Percentiles rank a stretch among this genome's conserved stretches.
Evolutionary conservation across 148 eudicot species (phyloP).

Genomic region (Beta vulgaris): DNA sequence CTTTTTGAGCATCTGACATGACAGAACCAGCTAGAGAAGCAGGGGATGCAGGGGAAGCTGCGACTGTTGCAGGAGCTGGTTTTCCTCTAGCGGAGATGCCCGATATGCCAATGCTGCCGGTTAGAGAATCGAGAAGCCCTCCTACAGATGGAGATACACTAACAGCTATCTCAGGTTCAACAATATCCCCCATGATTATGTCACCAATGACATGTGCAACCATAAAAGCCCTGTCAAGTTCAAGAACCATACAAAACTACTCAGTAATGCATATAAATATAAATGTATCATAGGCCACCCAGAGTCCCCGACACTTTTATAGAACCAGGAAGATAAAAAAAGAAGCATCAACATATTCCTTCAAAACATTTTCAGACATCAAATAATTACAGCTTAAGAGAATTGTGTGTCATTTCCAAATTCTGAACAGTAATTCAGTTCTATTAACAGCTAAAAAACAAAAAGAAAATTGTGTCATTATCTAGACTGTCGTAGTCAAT

Average conservation of each 20-base stretch:
- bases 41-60: conserved; percentile 53
- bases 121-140: conserved; percentile 88
- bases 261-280: conserved; percentile 7
- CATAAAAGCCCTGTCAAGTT: conserved; percentile 66
- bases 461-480: neutral
- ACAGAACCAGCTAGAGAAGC: conserved; percentile 48
- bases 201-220: conserved; percentile 84
- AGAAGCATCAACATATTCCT: neutral
- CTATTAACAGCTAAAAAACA: neutral
- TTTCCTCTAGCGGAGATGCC: conserved; percentile 84
- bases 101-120: conserved; percentile 93
- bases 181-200: conserved; percentile 62
- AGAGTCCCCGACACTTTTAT: neutral
- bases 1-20: conserved; percentile 69
- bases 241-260: neutral
- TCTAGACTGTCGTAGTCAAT: neutral
- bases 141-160: conserved; percentile 82
- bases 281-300: neutral
- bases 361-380: neutral
- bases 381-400: too few species aligned
- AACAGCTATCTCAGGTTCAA: conserved; percentile 79
- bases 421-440: neutral
- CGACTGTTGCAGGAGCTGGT: conserved; percentile 69
- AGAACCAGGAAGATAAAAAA: neutral
- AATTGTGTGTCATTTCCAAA: too few species aligned